Percentiles rank a stretch among this genome's conserved stretches.
phyloP scores from a whole-genome alignment of 441 rosid species.

The Bocquillonia castaneifolia region DNA sequence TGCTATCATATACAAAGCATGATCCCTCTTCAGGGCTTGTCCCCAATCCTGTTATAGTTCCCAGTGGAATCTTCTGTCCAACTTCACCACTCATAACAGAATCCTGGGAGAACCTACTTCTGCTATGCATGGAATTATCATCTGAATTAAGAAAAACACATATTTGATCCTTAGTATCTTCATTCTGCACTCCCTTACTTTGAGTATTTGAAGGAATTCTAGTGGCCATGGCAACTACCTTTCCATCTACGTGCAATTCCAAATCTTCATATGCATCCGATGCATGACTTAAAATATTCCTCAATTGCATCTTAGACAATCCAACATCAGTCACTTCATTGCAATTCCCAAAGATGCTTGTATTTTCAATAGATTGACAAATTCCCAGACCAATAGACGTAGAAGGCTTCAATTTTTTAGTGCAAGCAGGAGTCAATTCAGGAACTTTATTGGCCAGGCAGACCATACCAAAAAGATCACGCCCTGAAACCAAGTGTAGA shows the following conservation, averaged over 20 bases:
- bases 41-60: conserved; percentile 68
- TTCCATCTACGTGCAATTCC: conserved; percentile 74
- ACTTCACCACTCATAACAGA: conserved; percentile 25
- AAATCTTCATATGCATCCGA: conserved; percentile 82
- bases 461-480: conserved; percentile 87
- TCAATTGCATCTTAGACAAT: conserved; percentile 30
- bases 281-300: conserved; percentile 24
- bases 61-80: conserved; percentile 51
- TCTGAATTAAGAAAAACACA: conserved; percentile 60
- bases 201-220: conserved; percentile 60
- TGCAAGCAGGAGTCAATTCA: conserved; percentile 41
- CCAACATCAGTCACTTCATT: conserved; percentile 28
- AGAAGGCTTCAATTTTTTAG: conserved; percentile 40
- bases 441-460: conserved; percentile 48
- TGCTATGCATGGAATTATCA: conserved; percentile 26
- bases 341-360: conserved; percentile 16
- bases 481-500: conserved; percentile 87
- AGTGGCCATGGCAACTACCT: conserved; percentile 68
- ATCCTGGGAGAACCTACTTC: conserved; percentile 22
- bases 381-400: conserved; percentile 30
- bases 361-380: conserved; percentile 30
- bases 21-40: conserved; percentile 77
- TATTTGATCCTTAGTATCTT: conserved; percentile 59
- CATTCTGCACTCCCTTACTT: conserved; percentile 29
- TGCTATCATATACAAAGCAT: conserved; percentile 64